Evolutionary conservation across 148 eudicot genomes (phyloP), one percentile per base, ranked within the genome.

Genomic region (Mesembryanthemum crystallinum): DNA sequence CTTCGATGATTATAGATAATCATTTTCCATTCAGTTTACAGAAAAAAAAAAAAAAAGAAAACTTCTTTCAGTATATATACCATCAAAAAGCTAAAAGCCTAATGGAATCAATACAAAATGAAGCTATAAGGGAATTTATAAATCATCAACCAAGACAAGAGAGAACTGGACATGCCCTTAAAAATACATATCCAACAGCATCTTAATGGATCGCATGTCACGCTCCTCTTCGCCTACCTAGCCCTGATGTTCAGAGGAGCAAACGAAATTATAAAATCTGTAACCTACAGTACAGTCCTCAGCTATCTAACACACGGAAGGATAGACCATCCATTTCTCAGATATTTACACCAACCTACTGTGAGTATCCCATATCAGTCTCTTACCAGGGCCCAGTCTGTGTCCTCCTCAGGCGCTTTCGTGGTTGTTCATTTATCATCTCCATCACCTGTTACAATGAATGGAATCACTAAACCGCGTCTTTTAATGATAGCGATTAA

Each of bases 341-440:
- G 30, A 80, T 89, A 85, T 87, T 62, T 84, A 87, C 89, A 84
- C 49, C 65, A 71, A 76, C 82, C 76, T 61, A 78, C 28, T 17
- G 71, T 65, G 61, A 39, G 70, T 64, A n/a, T 60, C 37, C 76
- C 25, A 14, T 73, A 24, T 47, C 45, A 64, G 21, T 23, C 35
- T 25, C 78, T 93, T 83, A 94, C 97, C 98, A 94, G 4, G 90
- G 94, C 37, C 98, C 91, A 30, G 97, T 91, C 55, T 81, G 87
- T 67, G 98, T 89, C 83, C 96, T 82, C 82, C 90, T 91, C 69
- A 94, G 78, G 76, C 91, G 79, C 76, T 78, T 85, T 67, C 86
- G 78, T 5, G 72, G 80, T 78, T 86, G 88, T 63, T 65, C 71
- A 21, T 82, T 87, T 86, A 83, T 82, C 87, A 79, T 87, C 91